Percentiles rank a stretch among this genome's conserved stretches.
Conservation (phyloP, 306 rosid genomes). For the Prosopis cineraria region DNA sequence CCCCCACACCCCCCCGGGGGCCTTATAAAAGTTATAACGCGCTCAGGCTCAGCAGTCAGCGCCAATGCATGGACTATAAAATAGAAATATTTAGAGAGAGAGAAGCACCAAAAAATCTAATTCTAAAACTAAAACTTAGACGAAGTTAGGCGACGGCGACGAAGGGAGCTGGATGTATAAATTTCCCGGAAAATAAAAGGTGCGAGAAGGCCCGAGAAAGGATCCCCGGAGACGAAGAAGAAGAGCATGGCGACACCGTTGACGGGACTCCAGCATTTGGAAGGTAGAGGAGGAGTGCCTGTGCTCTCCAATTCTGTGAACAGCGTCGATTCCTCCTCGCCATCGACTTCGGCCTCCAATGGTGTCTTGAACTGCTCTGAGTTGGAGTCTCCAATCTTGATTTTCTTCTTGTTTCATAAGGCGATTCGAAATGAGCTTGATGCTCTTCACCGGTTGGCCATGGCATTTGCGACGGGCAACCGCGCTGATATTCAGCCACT, state of each 20-base stretch:
- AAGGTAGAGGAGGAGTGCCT: slow-evolving; percentile 81
- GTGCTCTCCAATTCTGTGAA: slow-evolving; percentile 65
- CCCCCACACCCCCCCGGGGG: too few relatives aligned
- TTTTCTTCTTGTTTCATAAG: slow-evolving; percentile 82
- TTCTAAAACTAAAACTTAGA: too few relatives aligned
- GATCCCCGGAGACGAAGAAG: background rate
- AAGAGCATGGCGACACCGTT: slow-evolving; percentile 75
- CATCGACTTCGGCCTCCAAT: slow-evolving; percentile 14
- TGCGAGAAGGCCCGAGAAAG: background rate
- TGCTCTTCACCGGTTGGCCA: slow-evolving; percentile 73
- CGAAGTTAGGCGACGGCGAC: background rate
- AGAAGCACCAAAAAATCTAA: too few relatives aligned
- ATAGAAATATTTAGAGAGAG: too few relatives aligned
- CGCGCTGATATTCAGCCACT: slow-evolving; percentile 71
- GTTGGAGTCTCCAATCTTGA: slow-evolving; percentile 80
- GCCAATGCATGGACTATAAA: background rate
- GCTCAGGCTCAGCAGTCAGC: background rate
- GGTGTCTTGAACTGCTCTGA: slow-evolving; percentile 54
- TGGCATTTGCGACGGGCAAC: slow-evolving; percentile 86
- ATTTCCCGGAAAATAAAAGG: slow-evolving; percentile 22
- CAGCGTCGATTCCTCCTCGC: slow-evolving; percentile 68
- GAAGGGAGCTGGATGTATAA: background rate
- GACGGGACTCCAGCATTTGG: slow-evolving; percentile 60
- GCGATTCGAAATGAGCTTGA: slow-evolving; percentile 96
- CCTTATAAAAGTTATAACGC: too few relatives aligned